Conservation (phyloP, 352 stramenopile species). For the Pythium brachiatum region DNA sequence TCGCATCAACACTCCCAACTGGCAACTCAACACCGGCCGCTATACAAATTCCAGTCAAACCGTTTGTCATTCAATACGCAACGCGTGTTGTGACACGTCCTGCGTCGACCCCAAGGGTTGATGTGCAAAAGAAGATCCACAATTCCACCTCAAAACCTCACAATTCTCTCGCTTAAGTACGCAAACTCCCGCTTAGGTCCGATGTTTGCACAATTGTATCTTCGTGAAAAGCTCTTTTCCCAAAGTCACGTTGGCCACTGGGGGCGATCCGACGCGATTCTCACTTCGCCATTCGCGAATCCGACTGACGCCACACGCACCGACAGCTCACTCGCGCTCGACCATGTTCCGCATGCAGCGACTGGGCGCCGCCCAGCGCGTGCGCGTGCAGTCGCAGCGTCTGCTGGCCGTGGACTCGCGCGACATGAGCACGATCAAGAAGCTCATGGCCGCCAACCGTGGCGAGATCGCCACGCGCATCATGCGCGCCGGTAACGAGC, state of each 20-base stretch:
- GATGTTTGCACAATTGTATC: conserved; percentile 22
- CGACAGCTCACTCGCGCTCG: neutral
- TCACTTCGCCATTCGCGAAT: neutral
- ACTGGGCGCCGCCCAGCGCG: conserved; percentile 1
- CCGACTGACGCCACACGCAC: neutral
- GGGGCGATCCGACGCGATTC: neutral
- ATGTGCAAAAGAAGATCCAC: neutral
- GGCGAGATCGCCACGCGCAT: conserved; percentile 98
- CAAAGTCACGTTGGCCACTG: neutral
- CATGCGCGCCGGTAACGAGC: conserved; percentile 92
- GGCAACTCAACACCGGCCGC: neutral
- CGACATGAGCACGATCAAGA: conserved; percentile 88
- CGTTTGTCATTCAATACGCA: conserved; percentile 2
- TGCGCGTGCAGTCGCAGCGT: conserved; percentile 10
- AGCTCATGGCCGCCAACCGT: conserved; percentile 97
- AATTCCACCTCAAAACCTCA: conserved; percentile 24
- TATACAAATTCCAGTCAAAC: conserved; percentile 15
- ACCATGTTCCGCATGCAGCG: conserved; percentile 14
- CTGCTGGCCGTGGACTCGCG: conserved; percentile 26
- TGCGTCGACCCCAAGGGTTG: conserved; percentile 16
- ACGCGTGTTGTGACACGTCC: conserved; percentile 22
- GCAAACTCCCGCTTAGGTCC: conserved; percentile 6
- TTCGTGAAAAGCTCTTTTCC: conserved; percentile 17
- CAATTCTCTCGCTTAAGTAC: neutral
- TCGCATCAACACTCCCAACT: conserved; percentile 3